Evolutionary conservation across 768 basidiomycete genomes (phyloP), one percentile per base, ranked within the genome.

Genomic region (Tricholoma furcatifolium): DNA sequence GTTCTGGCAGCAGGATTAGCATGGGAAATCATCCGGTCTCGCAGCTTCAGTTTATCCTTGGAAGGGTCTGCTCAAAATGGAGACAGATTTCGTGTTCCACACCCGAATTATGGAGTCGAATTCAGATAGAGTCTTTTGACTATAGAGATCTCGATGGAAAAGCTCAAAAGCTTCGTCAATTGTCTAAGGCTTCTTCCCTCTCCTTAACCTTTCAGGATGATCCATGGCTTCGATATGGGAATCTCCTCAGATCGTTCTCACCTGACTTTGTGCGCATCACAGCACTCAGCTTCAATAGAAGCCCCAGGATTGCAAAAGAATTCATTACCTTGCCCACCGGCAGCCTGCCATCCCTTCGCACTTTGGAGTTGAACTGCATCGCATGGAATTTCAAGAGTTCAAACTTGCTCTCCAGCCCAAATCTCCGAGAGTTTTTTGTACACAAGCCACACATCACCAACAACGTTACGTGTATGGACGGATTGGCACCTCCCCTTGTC

Each of bases 51-150:
- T 47, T 36, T 38, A 35, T 35, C 14, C 24, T 55, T 3, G 43
- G 49, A 6, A 35, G 32, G 4, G 50, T 55, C 10, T 55, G 49
- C 18, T 38, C 38, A 6, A 55, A 51, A 51, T 55, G 54, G 54
- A 35, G 49, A 15, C 30, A 43, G 3, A 23, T 55, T 11, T 50
- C 49, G 21, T 27, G 46, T 14, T 15, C 10, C 17, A 50, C 49
- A 6, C 50, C 48, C 21, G 21, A 50, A 24, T 23, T 55, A 12
- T 55, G 54, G 54, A 55, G 30, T 12, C 30, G 18, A 10, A 50
- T 55, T 30, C 20, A 46, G 3, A 21, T 51, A 23, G n/a, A 44
- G n/a, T n/a, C n/a, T n/a, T n/a, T n/a, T 20, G 31, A 40, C 15
- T 40, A n/a, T 7, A 12, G n/a, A 4, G 36, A 42, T 36, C 20